These are phyloP conservation scores for Bullera alba DNA, from an alignment of 768 basidiomycete species.

Conservation along the genomic window DNA sequence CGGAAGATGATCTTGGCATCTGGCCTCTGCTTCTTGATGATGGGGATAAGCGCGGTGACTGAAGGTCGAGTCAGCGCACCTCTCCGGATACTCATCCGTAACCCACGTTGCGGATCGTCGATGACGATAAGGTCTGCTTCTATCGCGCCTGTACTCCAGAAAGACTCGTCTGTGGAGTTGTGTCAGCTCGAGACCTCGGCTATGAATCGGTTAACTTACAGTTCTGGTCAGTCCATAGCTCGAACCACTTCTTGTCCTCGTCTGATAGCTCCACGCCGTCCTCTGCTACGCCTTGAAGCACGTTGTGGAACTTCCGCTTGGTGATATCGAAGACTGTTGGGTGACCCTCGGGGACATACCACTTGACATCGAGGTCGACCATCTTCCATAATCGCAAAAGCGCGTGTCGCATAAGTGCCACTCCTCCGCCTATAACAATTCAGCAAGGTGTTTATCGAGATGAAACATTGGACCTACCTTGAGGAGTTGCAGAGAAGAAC, in stretches of 20 bases:
- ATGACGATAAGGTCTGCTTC: slow-evolving; percentile 73
- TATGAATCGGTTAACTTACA: slow-evolving; percentile 46
- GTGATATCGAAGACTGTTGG: slow-evolving; percentile 87
- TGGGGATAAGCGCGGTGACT: slow-evolving; percentile 83
- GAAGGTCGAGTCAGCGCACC: not conserved
- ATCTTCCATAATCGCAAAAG: slow-evolving; percentile 69
- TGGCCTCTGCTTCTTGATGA: slow-evolving; percentile 77
- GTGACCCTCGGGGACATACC: slow-evolving; percentile 51
- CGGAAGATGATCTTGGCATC: slow-evolving; percentile 85
- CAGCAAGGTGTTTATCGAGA: too few species aligned
- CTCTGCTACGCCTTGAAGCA: slow-evolving; percentile 79
- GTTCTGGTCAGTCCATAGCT: slow-evolving; percentile 69
- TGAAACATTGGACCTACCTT: slow-evolving; percentile 57
- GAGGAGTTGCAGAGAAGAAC: slow-evolving; percentile 92
- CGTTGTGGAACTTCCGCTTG: slow-evolving; percentile 47
- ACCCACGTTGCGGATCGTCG: slow-evolving; percentile 50
- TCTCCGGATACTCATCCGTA: slow-evolving; percentile 45
- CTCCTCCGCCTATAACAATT: slow-evolving; percentile 60
- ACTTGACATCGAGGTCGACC: slow-evolving; percentile 36
- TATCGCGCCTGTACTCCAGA: slow-evolving; percentile 78
- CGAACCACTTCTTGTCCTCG: slow-evolving; percentile 61
- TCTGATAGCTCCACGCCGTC: slow-evolving; percentile 69
- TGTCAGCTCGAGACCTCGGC: slow-evolving; percentile 1
- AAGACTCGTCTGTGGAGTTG: slow-evolving; percentile 49
- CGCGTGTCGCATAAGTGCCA: slow-evolving; percentile 95